Evolutionary conservation across 2,329 filamentous ascomycete species (phyloP), one percentile per base, ranked within the genome.

Genomic region (Trichoderma atroviride): DNA sequence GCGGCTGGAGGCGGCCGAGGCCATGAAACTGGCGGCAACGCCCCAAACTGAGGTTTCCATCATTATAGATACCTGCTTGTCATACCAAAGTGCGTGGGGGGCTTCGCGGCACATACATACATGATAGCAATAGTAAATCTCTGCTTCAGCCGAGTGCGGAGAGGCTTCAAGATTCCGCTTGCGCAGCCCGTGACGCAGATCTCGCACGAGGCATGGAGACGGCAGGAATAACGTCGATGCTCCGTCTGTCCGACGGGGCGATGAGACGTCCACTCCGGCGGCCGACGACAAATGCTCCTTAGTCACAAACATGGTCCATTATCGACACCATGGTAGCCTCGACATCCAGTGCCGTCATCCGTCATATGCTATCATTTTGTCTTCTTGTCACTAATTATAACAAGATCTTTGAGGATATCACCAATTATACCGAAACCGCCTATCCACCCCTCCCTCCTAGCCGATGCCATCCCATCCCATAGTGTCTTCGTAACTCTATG

Each of bases 401-500:
- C 70, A 70, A 66, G 52, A 55, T 14, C 29, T n/a, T 43, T 43
- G 40, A 63, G 64, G 55, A 40, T 64, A 62, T 64, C 69, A 67
- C 69, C 56, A 61, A 65, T 62, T 50, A 61, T 52, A 68, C 64
- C 64, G 55, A 68, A 68, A 55, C 69, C 55, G 61, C 56, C 63
- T 40, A 52, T 47, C 52, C 61, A 11, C 58, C 66, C 64, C 56
- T 57, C 33, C 43, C 61, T 27, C 63, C 56, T 19, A 53, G 43
- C 65, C 55, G 68, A 35, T 61, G 40, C 65, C 65, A 73, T 75
- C 74, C 73, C 72, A 73, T 77, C 75, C 65, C 72, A 73, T 77
- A 75, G 64, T 76, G 69, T 75, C 74, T 73, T 78, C 76, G 69
- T 78, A 76, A 76, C 68, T 74, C 74, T 76, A 76, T 74, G 35